A percentile compares a stretch with the other conserved stretches of the same genome.
phyloP scores from a whole-genome alignment of 768 basidiomycete genomes.

The Holtermannia corniformis region DNA sequence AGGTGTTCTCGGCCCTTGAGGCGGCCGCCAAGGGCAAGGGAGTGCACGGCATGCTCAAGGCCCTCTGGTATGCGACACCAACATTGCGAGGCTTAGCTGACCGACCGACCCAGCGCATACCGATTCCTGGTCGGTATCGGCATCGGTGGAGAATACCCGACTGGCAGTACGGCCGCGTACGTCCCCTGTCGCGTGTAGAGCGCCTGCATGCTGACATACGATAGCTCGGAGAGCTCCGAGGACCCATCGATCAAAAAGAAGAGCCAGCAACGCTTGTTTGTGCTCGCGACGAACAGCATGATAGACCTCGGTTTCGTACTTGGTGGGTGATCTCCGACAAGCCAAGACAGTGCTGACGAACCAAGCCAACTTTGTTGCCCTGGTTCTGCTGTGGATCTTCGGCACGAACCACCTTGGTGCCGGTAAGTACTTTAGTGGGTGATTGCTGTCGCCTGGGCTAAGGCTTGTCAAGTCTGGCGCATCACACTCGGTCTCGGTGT shows the following conservation, averaged over 20 bases:
- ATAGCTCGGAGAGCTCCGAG: conserved; percentile 71
- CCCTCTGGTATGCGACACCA: conserved; percentile 46
- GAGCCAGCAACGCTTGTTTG: conserved; percentile 76
- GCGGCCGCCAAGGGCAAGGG: conserved; percentile 74
- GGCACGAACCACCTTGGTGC: conserved; percentile 69
- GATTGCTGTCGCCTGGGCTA: too few relatives aligned
- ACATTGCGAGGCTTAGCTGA: background rate
- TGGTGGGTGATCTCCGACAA: too few relatives aligned
- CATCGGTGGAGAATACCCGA: conserved; percentile 55
- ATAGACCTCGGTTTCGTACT: conserved; percentile 61
- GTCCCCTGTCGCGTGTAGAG: background rate
- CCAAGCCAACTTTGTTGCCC: conserved; percentile 36
- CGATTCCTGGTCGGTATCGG: conserved; percentile 85
- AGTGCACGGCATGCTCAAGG: conserved; percentile 59
- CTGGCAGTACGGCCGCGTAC: conserved; percentile 47
- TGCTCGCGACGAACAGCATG: conserved; percentile 83
- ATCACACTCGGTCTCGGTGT: conserved; percentile 73
- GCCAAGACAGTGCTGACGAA: too few relatives aligned
- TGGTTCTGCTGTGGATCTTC: conserved; percentile 84
- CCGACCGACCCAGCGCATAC: conserved; percentile 23
- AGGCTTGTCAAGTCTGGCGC: too few relatives aligned
- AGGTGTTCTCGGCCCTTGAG: conserved; percentile 72
- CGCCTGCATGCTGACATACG: background rate
- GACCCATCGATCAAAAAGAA: conserved; percentile 62
- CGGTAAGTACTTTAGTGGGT: too few relatives aligned